Evolutionary conservation across 148 eudicot species (phyloP).

Genomic region (Fagopyrum esculentum): DNA sequence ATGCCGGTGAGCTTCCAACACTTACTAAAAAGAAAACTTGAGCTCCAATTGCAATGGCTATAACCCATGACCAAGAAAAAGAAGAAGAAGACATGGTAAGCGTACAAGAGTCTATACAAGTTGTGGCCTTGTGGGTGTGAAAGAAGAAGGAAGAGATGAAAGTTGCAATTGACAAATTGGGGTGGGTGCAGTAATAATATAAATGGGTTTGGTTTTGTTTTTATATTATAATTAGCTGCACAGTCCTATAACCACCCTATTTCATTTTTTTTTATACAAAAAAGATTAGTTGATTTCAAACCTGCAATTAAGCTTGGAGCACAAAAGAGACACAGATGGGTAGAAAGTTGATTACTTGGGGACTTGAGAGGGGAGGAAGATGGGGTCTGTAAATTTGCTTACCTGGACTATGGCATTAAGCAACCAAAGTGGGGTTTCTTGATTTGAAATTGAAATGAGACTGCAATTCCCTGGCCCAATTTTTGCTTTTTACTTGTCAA

Average conservation of each 20-base stretch:
- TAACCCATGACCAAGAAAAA: not conserved
- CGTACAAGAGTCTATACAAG: too few species aligned
- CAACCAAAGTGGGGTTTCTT: constrained; percentile 10
- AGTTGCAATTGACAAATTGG: not conserved
- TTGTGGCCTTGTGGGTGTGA: not conserved
- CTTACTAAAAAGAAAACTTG: constrained; percentile 6
- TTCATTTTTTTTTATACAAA: not conserved
- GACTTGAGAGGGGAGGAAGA: constrained; percentile 6
- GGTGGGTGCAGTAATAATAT: constrained; percentile 3
- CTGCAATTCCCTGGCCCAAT: not conserved
- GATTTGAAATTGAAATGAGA: constrained; percentile 8
- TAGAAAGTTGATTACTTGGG: constrained; percentile 9
- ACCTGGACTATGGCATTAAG: not conserved
- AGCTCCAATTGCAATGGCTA: constrained; percentile 1
- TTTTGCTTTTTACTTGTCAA: not conserved
- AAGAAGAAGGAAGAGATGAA: not conserved
- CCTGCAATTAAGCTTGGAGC: constrained; percentile 11
- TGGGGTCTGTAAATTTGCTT: constrained; percentile 2
- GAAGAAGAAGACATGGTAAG: constrained; percentile 4
- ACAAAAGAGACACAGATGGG: constrained; percentile 5
- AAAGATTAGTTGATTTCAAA: constrained; percentile 6
- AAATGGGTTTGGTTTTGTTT: constrained; percentile 1
- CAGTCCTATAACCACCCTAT: not conserved
- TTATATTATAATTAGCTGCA: constrained; percentile 1
- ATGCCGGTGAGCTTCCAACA: constrained; percentile 10